Evolutionary conservation across 2,329 filamentous ascomycete genomes (phyloP).

Genomic region (Ploettnerulaceae sp.): DNA sequence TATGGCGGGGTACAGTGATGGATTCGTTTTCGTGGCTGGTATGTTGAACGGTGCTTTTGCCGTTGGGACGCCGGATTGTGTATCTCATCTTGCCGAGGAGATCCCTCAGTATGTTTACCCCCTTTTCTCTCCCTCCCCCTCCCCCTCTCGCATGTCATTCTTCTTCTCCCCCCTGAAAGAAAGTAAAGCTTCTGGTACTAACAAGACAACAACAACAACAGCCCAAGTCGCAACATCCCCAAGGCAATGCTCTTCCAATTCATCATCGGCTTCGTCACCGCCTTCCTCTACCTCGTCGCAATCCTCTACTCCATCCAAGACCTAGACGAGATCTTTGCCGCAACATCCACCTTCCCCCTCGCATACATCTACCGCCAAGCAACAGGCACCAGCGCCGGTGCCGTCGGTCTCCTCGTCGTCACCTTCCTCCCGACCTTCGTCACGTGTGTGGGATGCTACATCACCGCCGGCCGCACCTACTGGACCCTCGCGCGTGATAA

Average conservation of each 20-base stretch:
- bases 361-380: conserved; percentile 61
- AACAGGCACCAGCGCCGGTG: conserved; percentile 46
- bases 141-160: too few species aligned
- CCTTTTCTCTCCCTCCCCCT: too few species aligned
- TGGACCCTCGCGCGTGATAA: conserved; percentile 57
- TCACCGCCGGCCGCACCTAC: conserved; percentile 56
- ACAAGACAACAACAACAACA: conserved; percentile 5
- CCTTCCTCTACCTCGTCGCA: conserved; percentile 47
- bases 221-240: conserved; percentile 41
- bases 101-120: too few species aligned
- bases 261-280: conserved; percentile 46
- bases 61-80: conserved; percentile 61
- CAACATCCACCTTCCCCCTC: conserved; percentile 55
- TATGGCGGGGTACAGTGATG: conserved; percentile 44
- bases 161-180: conserved; percentile 52
- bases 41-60: conserved; percentile 61
- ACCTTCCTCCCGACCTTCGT: conserved; percentile 49
- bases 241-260: conserved; percentile 52
- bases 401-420: conserved; percentile 48
- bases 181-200: neutral
- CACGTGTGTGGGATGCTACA: conserved; percentile 51
- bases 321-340: conserved; percentile 48
- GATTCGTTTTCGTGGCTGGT: conserved; percentile 48
- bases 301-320: conserved; percentile 54
- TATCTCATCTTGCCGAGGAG: conserved; percentile 61